Evolutionary conservation across 805 yeast species (phyloP).

Genomic region (Candida sanyiensis): DNA sequence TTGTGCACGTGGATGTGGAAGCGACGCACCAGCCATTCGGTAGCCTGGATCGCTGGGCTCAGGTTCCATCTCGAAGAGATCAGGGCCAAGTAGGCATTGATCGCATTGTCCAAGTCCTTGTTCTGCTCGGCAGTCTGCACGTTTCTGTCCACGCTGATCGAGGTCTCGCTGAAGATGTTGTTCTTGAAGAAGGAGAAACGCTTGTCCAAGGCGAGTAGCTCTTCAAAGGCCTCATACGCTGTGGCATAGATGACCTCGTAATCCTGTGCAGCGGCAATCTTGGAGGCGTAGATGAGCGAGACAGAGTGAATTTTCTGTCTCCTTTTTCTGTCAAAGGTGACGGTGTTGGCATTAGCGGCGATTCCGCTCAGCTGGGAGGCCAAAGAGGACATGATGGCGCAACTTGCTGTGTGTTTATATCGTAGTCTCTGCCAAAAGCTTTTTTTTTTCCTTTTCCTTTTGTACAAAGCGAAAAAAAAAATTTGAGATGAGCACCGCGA

Average conservation of each 20-base stretch:
- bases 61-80: slow-evolving; percentile 73
- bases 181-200: slow-evolving; percentile 64
- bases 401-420: background rate
- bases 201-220: slow-evolving; percentile 65
- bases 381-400: slow-evolving; percentile 46
- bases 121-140: slow-evolving; percentile 77
- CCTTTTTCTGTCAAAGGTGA: slow-evolving; percentile 79
- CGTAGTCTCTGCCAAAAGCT: too few relatives aligned
- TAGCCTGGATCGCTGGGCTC: slow-evolving; percentile 70
- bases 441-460: too few relatives aligned
- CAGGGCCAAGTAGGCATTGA: slow-evolving; percentile 67
- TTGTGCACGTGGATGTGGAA: slow-evolving; percentile 80
- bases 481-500: slow-evolving; percentile 14
- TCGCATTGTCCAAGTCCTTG: slow-evolving; percentile 66
- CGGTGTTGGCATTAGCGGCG: slow-evolving; percentile 56
- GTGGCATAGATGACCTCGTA: slow-evolving; percentile 71
- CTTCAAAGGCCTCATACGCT: slow-evolving; percentile 71
- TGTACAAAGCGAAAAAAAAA: slow-evolving; percentile 7
- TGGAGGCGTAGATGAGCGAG: slow-evolving; percentile 80
- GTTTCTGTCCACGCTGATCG: slow-evolving; percentile 73
- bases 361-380: slow-evolving; percentile 78
- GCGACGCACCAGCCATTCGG: slow-evolving; percentile 94
- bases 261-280: slow-evolving; percentile 91
- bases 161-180: slow-evolving; percentile 77
- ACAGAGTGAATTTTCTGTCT: slow-evolving; percentile 84